Evolutionary conservation across 2,329 filamentous ascomycete species (phyloP).

Genomic region (Sporothrix protearum): DNA sequence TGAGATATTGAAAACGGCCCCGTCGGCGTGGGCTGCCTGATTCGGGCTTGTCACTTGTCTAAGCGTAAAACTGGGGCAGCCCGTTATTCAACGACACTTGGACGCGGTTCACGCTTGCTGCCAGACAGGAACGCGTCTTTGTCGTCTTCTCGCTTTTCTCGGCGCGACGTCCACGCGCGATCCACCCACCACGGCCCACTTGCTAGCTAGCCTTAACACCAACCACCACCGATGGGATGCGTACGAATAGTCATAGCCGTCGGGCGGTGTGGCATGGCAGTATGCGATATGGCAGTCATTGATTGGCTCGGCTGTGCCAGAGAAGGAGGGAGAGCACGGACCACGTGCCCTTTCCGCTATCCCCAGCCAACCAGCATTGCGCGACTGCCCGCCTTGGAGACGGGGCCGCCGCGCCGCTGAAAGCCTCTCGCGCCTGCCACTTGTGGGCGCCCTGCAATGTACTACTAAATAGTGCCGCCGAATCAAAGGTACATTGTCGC

Average conservation of each 20-base stretch:
- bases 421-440: background rate
- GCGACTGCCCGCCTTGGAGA: constrained; percentile 14
- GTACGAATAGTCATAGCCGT: background rate
- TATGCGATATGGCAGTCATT: background rate
- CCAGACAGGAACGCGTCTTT: background rate
- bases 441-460: background rate
- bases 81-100: background rate
- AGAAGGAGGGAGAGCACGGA: constrained; percentile 11
- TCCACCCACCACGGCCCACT: background rate
- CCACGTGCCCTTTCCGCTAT: background rate
- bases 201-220: too few relatives aligned
- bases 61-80: background rate
- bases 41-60: background rate
- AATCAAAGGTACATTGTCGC: constrained; percentile 4
- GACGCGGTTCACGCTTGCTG: background rate
- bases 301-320: constrained; percentile 1
- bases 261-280: constrained; percentile 11
- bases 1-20: background rate
- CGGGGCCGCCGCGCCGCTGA: background rate
- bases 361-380: constrained; percentile 17
- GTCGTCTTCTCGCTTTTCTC: background rate
- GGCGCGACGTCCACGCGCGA: constrained; percentile 7
- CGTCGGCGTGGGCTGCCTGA: background rate
- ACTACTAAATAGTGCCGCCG: background rate
- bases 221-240: too few relatives aligned